Evolutionary conservation across 2,329 filamentous ascomycete species (phyloP).

Genomic region (Orbilia blumenaviensis): DNA sequence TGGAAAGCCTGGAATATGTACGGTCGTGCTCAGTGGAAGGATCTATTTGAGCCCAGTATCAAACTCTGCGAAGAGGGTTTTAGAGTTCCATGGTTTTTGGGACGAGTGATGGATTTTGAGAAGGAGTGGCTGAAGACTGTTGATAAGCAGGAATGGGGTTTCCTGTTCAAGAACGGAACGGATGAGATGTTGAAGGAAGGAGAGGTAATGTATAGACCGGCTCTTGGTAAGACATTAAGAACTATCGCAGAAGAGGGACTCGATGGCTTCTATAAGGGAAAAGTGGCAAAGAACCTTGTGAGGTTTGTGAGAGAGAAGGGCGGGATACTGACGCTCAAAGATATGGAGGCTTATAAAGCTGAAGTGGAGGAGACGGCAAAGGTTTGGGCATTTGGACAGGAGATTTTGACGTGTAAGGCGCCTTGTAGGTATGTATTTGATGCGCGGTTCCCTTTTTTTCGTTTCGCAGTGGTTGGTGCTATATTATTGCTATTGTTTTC

Average conservation of each 20-base stretch:
- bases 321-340: constrained; percentile 55
- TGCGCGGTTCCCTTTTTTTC: neutral
- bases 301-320: constrained; percentile 48
- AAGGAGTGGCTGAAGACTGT: constrained; percentile 51
- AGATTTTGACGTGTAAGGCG: constrained; percentile 56
- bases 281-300: constrained; percentile 53
- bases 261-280: constrained; percentile 56
- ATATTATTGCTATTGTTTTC: neutral
- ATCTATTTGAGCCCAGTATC: constrained; percentile 56
- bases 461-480: neutral
- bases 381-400: constrained; percentile 54
- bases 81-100: constrained; percentile 49
- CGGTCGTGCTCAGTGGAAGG: constrained; percentile 56
- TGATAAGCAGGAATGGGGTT: constrained; percentile 54
- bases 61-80: constrained; percentile 54
- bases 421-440: constrained; percentile 56
- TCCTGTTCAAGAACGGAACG: constrained; percentile 54
- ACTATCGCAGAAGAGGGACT: constrained; percentile 52
- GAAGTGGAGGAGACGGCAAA: constrained; percentile 55
- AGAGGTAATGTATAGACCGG: constrained; percentile 55
- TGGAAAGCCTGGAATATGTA: constrained; percentile 55
- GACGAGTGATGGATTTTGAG: constrained; percentile 36
- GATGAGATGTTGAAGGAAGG: constrained; percentile 52
- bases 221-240: constrained; percentile 54
- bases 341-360: constrained; percentile 55